Conservation (phyloP, 441 rosid genomes). For the Pelargonium cotyledonis region DNA sequence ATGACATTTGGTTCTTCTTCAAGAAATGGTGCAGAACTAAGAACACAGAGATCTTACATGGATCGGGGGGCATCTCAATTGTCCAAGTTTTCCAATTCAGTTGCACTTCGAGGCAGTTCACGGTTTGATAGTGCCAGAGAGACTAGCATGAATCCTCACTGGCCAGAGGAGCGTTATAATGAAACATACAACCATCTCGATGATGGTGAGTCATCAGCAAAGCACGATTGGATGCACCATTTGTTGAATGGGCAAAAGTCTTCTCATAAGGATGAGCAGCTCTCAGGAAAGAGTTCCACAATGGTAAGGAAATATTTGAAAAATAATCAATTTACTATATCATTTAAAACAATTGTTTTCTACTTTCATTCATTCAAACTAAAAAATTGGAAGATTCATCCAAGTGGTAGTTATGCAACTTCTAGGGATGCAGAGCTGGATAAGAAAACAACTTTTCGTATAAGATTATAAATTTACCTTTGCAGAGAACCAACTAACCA, state of each 20-base stretch:
- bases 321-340: neutral
- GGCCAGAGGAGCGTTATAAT: slow-evolving; percentile 39
- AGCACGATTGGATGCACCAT: slow-evolving; percentile 45
- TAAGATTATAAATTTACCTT: too few species aligned
- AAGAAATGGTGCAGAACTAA: slow-evolving; percentile 29
- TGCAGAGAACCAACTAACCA: too few species aligned
- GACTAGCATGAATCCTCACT: slow-evolving; percentile 24
- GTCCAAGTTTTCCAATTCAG: slow-evolving; percentile 68
- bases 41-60: slow-evolving; percentile 38
- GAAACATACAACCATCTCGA: slow-evolving; percentile 25
- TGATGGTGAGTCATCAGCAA: slow-evolving; percentile 30
- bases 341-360: neutral
- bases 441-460: too few species aligned
- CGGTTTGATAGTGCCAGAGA: slow-evolving; percentile 41
- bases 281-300: slow-evolving; percentile 29
- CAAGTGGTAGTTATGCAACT: too few species aligned
- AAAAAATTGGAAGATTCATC: too few species aligned
- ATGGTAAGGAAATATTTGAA: slow-evolving; percentile 33
- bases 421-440: too few species aligned
- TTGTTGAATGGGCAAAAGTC: slow-evolving; percentile 38
- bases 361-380: neutral
- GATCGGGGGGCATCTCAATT: slow-evolving; percentile 37
- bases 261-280: slow-evolving; percentile 30
- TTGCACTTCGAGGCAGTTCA: slow-evolving; percentile 62
- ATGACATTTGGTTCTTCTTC: slow-evolving; percentile 28